Percentiles rank a stretch among this genome's conserved stretches.
Evolutionary conservation across 306 rosid genomes (phyloP).

Genomic region (Fagus sylvatica): DNA sequence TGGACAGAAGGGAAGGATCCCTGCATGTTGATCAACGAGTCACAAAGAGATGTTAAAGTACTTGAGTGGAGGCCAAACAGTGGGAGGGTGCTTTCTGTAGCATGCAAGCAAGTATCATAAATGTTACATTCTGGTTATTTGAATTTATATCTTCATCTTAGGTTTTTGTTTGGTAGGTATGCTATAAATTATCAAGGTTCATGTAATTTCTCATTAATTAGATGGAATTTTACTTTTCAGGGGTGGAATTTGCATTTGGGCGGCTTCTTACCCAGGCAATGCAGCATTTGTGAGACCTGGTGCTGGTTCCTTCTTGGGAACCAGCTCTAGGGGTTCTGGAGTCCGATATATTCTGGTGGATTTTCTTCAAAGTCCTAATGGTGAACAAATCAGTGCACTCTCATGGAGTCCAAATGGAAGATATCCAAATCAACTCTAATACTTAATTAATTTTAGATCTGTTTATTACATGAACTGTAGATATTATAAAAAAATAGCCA

Average conservation of each 20-base stretch:
- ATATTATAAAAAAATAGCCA: neutral
- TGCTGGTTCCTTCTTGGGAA: slow-evolving; percentile 67
- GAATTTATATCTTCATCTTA: slow-evolving; percentile 2
- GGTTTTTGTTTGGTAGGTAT: neutral
- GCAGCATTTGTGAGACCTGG: slow-evolving; percentile 85
- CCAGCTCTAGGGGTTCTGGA: slow-evolving; percentile 84
- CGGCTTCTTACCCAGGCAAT: slow-evolving; percentile 91
- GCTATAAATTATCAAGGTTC: neutral
- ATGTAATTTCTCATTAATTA: slow-evolving; percentile 21
- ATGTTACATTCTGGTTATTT: slow-evolving; percentile 21
- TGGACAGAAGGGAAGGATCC: slow-evolving; percentile 83
- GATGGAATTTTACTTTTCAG: slow-evolving; percentile 39
- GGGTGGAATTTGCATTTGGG: slow-evolving; percentile 83
- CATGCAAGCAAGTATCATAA: slow-evolving; percentile 79
- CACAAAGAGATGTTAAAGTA: slow-evolving; percentile 66
- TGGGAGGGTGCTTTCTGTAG: slow-evolving; percentile 73
- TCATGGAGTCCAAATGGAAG: slow-evolving; percentile 99
- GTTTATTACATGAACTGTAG: slow-evolving; percentile 13
- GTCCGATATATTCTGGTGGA: slow-evolving; percentile 75
- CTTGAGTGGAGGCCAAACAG: slow-evolving; percentile 96
- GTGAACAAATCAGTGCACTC: slow-evolving; percentile 79
- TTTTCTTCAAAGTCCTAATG: slow-evolving; percentile 65
- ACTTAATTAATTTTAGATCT: slow-evolving; percentile 5
- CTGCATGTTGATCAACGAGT: slow-evolving; percentile 65
- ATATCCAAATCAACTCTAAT: slow-evolving; percentile 55